Base-by-base conservation (phyloP, 495 filamentous ascomycete species). In the Aspergillus incahuasiensis region DNA sequence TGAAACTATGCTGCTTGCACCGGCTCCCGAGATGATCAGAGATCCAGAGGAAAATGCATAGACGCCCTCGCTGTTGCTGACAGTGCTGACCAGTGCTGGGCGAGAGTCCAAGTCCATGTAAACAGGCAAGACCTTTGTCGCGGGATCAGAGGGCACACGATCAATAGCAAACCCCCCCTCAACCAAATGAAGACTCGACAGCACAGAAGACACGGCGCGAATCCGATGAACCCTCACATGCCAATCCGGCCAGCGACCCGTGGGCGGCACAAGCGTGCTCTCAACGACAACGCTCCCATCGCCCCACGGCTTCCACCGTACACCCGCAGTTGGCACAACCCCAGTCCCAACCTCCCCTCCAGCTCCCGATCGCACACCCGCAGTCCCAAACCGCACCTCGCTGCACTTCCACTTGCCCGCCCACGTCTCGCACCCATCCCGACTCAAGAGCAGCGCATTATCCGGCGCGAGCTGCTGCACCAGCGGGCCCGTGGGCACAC, bases 371-470 rank as follows among this genome's bases (percentile, higher is more conserved):
- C 6, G 1, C 19, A 52, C 20, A 16, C 1, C 18, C 4, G 13
- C 49, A 6, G 20, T 52, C 2, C 11, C 13, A 24, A 28, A 44
- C 24, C 28, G 8, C n/a, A 39, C 52, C 9, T 9, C 25, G 1
- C 41, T 38, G 18, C 41, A 46, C 16, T 54, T 54, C 52, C 52
- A 54, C 18, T 54, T 54, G 8, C 45, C 52, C 21, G 52, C 52
- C 52, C 52, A 54, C 8, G 52, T 54, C 7, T 30, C 25, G 16
- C 16, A 28, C 25, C 52, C 52, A 25, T 54, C 52, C 1, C 52
- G 41, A 38, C 52, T 54, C 0, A 54, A 11, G 5, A 42, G 28
- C 9, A 54, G 52, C 3, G 41, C 45, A 35, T 20, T 46, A 39
- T 54, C 52, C 24, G 52, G 52, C 4, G 42, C 52, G 16, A 54